These are phyloP conservation scores for Sclerotinia nivalis DNA, from an alignment of 2,329 filamentous ascomycete species.

Conservation along the genomic window DNA sequence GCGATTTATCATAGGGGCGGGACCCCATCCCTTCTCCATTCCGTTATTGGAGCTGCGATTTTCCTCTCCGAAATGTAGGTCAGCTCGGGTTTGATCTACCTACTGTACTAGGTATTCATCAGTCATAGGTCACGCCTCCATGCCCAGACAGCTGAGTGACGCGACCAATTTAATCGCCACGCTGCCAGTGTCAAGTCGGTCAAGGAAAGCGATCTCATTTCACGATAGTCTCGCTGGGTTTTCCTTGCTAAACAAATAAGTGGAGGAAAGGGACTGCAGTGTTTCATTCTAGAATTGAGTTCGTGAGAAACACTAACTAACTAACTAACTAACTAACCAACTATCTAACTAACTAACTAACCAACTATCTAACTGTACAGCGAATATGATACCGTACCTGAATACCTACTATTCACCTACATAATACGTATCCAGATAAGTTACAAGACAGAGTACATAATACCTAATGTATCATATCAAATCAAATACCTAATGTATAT, in stretches of 20 bases:
- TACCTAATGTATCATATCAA: too few species aligned
- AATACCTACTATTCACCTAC: too few species aligned
- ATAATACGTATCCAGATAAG: too few species aligned
- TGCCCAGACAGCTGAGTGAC: neutral
- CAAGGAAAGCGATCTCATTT: neutral
- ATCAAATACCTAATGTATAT: too few species aligned
- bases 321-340: too few species aligned
- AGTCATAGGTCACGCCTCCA: constrained; percentile 1
- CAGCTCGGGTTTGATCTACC: neutral
- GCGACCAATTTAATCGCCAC: neutral
- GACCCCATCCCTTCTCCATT: neutral
- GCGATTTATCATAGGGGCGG: neutral
- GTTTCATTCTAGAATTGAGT: neutral
- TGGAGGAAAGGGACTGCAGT: neutral
- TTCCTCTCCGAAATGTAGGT: constrained; percentile 1
- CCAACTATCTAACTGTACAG: neutral
- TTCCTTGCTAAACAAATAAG: neutral
- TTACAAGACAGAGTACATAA: too few species aligned
- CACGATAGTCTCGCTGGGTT: neutral
- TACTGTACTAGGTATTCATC: too few species aligned
- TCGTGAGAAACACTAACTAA: neutral
- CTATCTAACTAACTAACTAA: too few species aligned
- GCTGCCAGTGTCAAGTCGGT: neutral
- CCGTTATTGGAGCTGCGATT: neutral
- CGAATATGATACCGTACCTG: too few species aligned